Evolutionary conservation across 352 stramenopile species (phyloP).

Genomic region (Globisporangium sylvaticum): DNA sequence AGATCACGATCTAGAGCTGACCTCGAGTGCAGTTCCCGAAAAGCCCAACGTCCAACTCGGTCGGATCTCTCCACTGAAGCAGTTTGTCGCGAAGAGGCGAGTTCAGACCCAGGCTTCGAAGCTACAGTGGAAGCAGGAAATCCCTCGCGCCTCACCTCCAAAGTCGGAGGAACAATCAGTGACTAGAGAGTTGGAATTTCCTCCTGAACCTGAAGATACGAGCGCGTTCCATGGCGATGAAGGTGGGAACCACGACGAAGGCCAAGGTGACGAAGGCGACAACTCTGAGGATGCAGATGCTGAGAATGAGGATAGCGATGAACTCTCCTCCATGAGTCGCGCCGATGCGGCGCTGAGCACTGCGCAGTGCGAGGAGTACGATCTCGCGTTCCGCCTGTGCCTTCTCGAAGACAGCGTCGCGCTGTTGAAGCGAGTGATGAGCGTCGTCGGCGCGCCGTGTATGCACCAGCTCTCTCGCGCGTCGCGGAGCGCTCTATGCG

Average conservation of each 20-base stretch:
- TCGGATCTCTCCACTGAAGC: slow-evolving; percentile 16
- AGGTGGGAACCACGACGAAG: too few relatives aligned
- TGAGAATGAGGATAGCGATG: slow-evolving; percentile 5
- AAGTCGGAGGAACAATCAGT: not conserved
- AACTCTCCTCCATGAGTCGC: slow-evolving; percentile 27
- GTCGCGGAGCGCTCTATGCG: slow-evolving; percentile 43
- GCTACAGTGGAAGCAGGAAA: slow-evolving; percentile 8
- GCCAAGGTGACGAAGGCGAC: not conserved
- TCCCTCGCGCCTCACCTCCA: slow-evolving; percentile 15
- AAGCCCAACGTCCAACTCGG: not conserved
- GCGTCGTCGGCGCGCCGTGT: slow-evolving; percentile 24
- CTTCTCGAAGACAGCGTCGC: slow-evolving; percentile 49
- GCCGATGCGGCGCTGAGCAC: slow-evolving; percentile 37
- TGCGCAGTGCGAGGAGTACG: slow-evolving; percentile 32
- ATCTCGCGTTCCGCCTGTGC: slow-evolving; percentile 50
- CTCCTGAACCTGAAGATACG: not conserved
- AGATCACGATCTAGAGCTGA: not conserved
- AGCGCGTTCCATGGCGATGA: not conserved
- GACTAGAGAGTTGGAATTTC: slow-evolving; percentile 4
- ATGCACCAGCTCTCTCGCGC: slow-evolving; percentile 31
- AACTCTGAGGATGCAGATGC: slow-evolving; percentile 4
- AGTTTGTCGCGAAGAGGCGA: slow-evolving; percentile 29
- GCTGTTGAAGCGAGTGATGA: slow-evolving; percentile 38
- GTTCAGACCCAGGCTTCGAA: not conserved
- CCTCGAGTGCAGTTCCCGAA: not conserved